phyloP scores from a whole-genome alignment of 441 rosid species.

The Pelargonium myrrhifolium region DNA sequence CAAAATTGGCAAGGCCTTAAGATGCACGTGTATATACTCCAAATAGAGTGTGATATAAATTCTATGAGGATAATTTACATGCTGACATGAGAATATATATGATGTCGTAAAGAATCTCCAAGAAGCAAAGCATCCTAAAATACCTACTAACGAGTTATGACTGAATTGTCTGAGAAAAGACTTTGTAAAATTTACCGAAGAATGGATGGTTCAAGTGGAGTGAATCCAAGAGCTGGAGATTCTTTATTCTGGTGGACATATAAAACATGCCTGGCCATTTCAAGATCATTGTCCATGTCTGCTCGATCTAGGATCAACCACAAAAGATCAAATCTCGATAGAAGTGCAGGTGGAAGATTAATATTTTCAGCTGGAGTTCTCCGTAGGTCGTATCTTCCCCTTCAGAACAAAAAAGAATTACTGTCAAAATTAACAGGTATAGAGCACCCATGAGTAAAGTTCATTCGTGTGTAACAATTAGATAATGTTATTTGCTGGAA shows the following conservation, averaged over 20 bases:
- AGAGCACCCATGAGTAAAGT: constrained; percentile 13
- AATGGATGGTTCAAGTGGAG: constrained; percentile 80
- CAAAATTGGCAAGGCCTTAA: not conserved
- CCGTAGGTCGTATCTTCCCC: constrained; percentile 97
- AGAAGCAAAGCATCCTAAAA: not conserved
- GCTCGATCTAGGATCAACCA: constrained; percentile 98
- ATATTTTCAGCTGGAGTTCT: constrained; percentile 99
- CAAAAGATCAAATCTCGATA: constrained; percentile 91
- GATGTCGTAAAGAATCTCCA: not conserved
- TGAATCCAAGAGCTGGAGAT: constrained; percentile 90
- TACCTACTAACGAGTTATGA: not conserved
- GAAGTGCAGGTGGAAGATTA: constrained; percentile 92
- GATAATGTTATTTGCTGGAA: not conserved
- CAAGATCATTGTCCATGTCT: constrained; percentile 97
- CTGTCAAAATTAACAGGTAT: constrained; percentile 12
- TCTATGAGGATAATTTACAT: not conserved
- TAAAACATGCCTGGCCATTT: constrained; percentile 91
- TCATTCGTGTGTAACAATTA: not conserved
- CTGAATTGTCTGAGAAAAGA: constrained; percentile 7
- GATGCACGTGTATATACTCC: not conserved
- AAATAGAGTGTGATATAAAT: not conserved
- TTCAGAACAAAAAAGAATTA: constrained; percentile 25
- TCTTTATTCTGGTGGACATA: constrained; percentile 86
- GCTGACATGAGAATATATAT: not conserved
- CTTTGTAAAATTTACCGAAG: constrained; percentile 52